phyloP scores from a whole-genome alignment of 2,329 filamentous ascomycete species.

The Aspergillus carbonarius region DNA sequence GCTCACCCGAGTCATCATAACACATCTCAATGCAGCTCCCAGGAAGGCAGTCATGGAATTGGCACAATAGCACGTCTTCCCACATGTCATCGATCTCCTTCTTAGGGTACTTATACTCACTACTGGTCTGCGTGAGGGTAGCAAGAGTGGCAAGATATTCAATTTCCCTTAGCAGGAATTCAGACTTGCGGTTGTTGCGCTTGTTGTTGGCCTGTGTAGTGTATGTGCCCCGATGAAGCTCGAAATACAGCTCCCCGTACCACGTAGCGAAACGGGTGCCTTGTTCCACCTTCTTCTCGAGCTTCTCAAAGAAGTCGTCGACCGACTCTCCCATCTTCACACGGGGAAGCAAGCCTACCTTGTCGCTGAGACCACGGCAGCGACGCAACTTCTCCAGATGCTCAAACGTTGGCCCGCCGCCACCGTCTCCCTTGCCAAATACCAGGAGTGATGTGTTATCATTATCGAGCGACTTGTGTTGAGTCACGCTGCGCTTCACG shows the following conservation, averaged over 20 bases:
- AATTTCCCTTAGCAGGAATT: conserved; percentile 80
- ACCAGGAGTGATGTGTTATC: conserved; percentile 87
- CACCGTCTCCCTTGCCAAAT: conserved; percentile 95
- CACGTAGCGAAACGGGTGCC: conserved; percentile 80
- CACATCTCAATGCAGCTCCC: conserved; percentile 97
- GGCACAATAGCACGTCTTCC: conserved; percentile 86
- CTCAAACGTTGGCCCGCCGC: conserved; percentile 89
- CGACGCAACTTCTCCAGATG: conserved; percentile 93
- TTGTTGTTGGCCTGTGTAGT: conserved; percentile 98
- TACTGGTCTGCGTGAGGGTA: conserved; percentile 62
- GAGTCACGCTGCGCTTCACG: conserved; percentile 80
- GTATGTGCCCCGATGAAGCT: conserved; percentile 94
- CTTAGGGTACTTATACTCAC: conserved; percentile 84
- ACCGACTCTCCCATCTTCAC: conserved; percentile 87
- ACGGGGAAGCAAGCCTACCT: conserved; percentile 76
- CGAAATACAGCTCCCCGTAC: conserved; percentile 98
- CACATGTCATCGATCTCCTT: conserved; percentile 93
- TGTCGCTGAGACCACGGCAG: conserved; percentile 88
- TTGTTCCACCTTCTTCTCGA: conserved; percentile 72
- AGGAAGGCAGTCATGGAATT: conserved; percentile 96
- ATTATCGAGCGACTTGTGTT: conserved; percentile 95
- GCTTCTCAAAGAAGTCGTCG: conserved; percentile 86
- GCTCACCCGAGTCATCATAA: conserved; percentile 89
- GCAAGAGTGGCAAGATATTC: conserved; percentile 86
- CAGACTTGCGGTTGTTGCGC: conserved; percentile 82